Evolutionary conservation across 2,329 filamentous ascomycete species (phyloP).

Genomic region (Xylaria sp.): DNA sequence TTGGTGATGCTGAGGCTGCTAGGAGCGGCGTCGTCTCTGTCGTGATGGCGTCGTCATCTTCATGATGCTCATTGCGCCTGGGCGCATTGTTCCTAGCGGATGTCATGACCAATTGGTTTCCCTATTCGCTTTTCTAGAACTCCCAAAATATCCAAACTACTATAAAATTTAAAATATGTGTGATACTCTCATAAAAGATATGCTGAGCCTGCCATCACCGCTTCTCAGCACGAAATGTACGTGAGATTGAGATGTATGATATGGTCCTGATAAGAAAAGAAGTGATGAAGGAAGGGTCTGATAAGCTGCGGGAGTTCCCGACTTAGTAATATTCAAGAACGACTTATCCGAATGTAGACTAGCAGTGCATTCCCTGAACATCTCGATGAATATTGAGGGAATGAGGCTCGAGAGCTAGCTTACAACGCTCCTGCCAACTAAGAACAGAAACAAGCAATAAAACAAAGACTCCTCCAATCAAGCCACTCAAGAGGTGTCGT

Average conservation of each 20-base stretch:
- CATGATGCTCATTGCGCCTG: constrained; percentile 19
- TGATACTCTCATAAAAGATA: neutral
- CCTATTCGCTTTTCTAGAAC: neutral
- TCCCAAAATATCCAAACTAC: neutral
- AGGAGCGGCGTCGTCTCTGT: constrained; percentile 35
- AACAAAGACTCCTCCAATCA: no score
- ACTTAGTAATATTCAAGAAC: neutral
- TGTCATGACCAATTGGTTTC: constrained; percentile 16
- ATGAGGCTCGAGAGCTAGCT: no score
- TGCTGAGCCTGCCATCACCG: neutral
- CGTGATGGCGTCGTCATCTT: constrained; percentile 29
- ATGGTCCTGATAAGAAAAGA: neutral
- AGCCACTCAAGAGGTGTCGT: no score
- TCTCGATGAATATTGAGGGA: no score
- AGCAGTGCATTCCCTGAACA: neutral
- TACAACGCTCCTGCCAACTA: no score
- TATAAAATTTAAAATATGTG: neutral
- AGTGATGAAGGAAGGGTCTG: neutral
- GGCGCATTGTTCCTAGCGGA: neutral
- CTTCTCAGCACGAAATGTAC: neutral
- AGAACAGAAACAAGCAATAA: no score
- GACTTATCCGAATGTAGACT: constrained; percentile 2
- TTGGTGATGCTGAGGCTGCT: constrained; percentile 21
- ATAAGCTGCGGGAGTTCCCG: neutral
- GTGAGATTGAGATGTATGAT: neutral